Evolutionary conservation across 345 rosid species (phyloP).

Genomic region (Murraya koenigii): DNA sequence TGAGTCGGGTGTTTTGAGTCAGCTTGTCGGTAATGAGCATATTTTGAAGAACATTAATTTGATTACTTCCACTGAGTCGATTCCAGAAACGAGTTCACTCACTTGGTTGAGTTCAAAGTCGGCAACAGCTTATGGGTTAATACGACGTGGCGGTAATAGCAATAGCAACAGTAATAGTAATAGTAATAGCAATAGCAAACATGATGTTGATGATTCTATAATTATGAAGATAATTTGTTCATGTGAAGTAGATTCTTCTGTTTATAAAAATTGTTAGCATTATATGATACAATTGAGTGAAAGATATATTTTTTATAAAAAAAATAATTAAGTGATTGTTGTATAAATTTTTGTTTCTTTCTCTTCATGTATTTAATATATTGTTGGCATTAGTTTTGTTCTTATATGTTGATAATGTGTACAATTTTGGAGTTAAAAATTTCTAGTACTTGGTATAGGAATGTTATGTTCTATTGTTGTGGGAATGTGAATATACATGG

Average conservation of each 20-base stretch:
- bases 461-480: background rate
- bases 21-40: slow-evolving; percentile 54
- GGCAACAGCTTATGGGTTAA: slow-evolving; percentile 23
- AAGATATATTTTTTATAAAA: background rate
- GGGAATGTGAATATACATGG: background rate
- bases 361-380: background rate
- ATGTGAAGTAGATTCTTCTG: slow-evolving; percentile 50
- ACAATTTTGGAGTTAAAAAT: background rate
- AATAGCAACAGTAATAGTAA: slow-evolving; percentile 18
- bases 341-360: background rate
- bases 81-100: slow-evolving; percentile 50
- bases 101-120: slow-evolving; percentile 27
- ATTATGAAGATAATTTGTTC: slow-evolving; percentile 71
- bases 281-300: background rate
- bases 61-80: slow-evolving; percentile 42
- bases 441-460: background rate
- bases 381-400: background rate
- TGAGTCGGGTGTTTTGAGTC: slow-evolving; percentile 62
- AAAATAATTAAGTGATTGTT: background rate
- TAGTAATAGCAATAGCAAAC: slow-evolving; percentile 19
- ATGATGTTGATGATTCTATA: slow-evolving; percentile 23
- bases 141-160: slow-evolving; percentile 30
- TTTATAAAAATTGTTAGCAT: slow-evolving; percentile 63
- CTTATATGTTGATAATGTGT: background rate
- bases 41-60: slow-evolving; percentile 44